phyloP scores from a whole-genome alignment of 768 basidiomycete genomes.

The Coprinopsis strossmayeri region DNA sequence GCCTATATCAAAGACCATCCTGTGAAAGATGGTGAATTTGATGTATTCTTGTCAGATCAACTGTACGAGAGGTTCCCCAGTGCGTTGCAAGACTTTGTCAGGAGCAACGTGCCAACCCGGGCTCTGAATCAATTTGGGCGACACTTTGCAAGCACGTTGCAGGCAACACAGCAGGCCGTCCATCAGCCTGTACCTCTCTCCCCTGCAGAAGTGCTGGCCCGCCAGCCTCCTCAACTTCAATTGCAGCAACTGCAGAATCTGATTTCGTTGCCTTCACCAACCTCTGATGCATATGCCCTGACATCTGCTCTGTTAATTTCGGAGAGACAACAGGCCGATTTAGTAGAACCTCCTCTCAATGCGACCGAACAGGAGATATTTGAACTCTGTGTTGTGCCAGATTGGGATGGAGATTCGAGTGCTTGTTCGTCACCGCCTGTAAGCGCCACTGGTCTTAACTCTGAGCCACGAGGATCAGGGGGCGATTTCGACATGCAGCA shows the following conservation, averaged over 20 bases:
- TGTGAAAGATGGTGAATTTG: slow-evolving; percentile 27
- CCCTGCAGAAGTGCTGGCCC: slow-evolving; percentile 6
- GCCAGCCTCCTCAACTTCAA: slow-evolving; percentile 2
- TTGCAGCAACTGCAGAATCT: neutral
- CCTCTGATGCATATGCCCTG: slow-evolving; percentile 5
- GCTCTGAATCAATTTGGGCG: slow-evolving; percentile 56
- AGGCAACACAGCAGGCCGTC: slow-evolving; percentile 19
- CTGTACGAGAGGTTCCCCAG: slow-evolving; percentile 59
- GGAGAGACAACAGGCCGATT: slow-evolving; percentile 17
- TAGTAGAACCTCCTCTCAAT: slow-evolving; percentile 49
- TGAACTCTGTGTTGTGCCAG: slow-evolving; percentile 53
- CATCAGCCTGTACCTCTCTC: slow-evolving; percentile 2
- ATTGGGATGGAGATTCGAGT: slow-evolving; percentile 36
- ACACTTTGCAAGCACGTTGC: slow-evolving; percentile 49
- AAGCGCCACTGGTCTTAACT: neutral
- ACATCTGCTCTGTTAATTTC: slow-evolving; percentile 2
- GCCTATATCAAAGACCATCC: slow-evolving; percentile 44
- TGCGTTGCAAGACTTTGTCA: slow-evolving; percentile 53
- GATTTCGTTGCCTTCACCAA: slow-evolving; percentile 1
- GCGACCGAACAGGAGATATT: slow-evolving; percentile 70
- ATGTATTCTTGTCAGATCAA: slow-evolving; percentile 55
- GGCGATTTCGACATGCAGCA: slow-evolving; percentile 3
- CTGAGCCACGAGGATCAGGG: slow-evolving; percentile 3
- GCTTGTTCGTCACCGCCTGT: neutral
- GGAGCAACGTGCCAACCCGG: slow-evolving; percentile 38